Evolutionary conservation across 1,284 basidiomycete genomes (phyloP).

Genomic region (Papiliotrema flavescens): DNA sequence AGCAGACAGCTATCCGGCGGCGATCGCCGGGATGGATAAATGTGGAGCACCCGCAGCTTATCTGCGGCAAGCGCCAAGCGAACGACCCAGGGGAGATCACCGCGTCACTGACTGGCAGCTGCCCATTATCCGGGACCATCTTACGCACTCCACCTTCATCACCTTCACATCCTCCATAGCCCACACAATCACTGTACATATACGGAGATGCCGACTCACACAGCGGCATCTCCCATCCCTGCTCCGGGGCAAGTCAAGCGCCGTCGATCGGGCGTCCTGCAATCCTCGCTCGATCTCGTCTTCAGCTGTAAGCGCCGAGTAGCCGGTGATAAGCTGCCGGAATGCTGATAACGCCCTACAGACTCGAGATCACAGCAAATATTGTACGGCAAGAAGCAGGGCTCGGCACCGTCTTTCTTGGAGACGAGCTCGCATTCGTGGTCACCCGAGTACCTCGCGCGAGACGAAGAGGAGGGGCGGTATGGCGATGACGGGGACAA

Average conservation of each 20-base stretch:
- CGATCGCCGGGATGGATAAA: too few relatives aligned
- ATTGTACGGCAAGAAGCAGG: slow-evolving; percentile 33
- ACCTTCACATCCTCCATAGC: too few relatives aligned
- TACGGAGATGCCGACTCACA: too few relatives aligned
- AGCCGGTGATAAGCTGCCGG: background rate
- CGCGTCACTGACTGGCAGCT: too few relatives aligned
- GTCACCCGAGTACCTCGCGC: background rate
- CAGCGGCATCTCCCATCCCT: background rate
- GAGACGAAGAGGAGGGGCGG: background rate
- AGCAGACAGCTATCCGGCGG: too few relatives aligned
- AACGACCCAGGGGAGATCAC: too few relatives aligned
- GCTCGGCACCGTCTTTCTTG: slow-evolving; percentile 45
- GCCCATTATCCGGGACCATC: too few relatives aligned
- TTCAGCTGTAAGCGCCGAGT: slow-evolving; percentile 37
- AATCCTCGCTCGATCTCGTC: slow-evolving; percentile 46
- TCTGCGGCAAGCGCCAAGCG: too few relatives aligned
- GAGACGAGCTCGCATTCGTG: slow-evolving; percentile 2
- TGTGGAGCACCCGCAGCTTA: too few relatives aligned
- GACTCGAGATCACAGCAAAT: slow-evolving; percentile 47
- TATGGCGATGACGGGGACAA: background rate
- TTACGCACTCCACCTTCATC: too few relatives aligned
- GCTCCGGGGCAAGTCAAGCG: background rate
- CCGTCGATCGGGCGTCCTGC: slow-evolving; percentile 26
- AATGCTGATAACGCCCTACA: slow-evolving; percentile 10
- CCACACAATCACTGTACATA: too few relatives aligned